Base-by-base conservation (phyloP, 768 basidiomycete species). In the Hygrocybe punicea region DNA sequence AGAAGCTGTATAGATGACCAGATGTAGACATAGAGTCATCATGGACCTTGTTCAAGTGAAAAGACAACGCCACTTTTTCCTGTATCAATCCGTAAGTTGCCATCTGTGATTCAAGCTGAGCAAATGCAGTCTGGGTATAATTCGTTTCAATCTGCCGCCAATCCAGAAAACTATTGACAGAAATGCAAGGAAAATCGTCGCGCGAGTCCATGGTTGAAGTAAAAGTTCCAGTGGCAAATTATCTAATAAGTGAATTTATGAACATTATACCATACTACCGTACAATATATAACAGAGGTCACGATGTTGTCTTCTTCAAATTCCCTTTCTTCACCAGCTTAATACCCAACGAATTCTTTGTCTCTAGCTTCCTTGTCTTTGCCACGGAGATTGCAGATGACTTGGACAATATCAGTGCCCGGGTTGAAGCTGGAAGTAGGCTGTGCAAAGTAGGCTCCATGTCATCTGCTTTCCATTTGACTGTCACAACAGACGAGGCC, bases 401-500 rank as follows among this genome's bases (percentile, higher is more conserved):
- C 65, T 84, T 83, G 29, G 81, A 71, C 17, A 69, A 71, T 19
- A 90, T 80, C 57, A 89, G 66, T n/a, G 82, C 74, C 33, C 81
- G 79, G 6, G 84, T 79, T 19, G 83, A 78, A 48, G 86, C 86
- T 2, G 89, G 84, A 33, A 93, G 73, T 0, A 93, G 75, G 55
- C 79, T 84, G 56, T 84, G 78, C 57, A 91, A 66, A 11, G 84
- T 81, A 1, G 91, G 91, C 62, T 93, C 91, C 19, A 79, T 67
- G n/a, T 84, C 84, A 23, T 85, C 89, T 6, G 91, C 91, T 67
- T 92, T 93, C 52, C 92, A 84, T 73, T 94, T 94, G 36, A 93
- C 80, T n/a, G 89, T 91, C 49, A 93, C 71, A 3, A 77, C 62
- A 21, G 68, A 68, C 47, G 66, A 49, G 16, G 62, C 49, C 16